Base-by-base conservation (phyloP, 2,329 filamentous ascomycete species). In the Cladophialophora exuberans region DNA sequence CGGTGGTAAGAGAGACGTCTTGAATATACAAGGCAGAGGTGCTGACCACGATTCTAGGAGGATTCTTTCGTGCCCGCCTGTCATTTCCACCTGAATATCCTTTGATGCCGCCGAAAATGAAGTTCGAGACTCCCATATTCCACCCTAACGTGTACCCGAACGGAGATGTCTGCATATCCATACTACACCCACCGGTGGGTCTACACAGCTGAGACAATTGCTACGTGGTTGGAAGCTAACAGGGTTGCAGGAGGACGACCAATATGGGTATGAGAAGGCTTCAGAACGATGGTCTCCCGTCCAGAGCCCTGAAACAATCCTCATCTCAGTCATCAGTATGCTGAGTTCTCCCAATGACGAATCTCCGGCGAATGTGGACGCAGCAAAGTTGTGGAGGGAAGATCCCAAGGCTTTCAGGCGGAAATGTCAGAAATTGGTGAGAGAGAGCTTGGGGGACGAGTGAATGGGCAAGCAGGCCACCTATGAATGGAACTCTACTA, bases 101-200 rank as follows among this genome's bases (percentile, higher is more conserved):
- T 2, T 88, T 88, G 62, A 82, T 89, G 71, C 94, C 94, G 30
- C 94, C 94, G 0, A 89, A 87, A 66, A 87, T 97, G 76, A 90
- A 86, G 63, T 97, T 97, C 74, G 83, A 90, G 66, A 80, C 80
- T 0, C 89, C 92, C 1, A 84, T 97, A 58, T 97, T 94, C 80
- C 93, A 97, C 73, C 93, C 93, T 1, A 97, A 97, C 71, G 54
- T 62, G 84, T 83, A 99, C 70, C 77, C 83, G 6, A 85, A 83
- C 68, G 94, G 94, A 66, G 84, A 87, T 62, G 89, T 99, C 54
- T 99, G 94, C 80, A 97, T 99, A 72, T 95, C 89, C 38, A 99
- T 99, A 75, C 81, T 99, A 36, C 94, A 99, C 72, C 89, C 93
- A 10, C 93, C 94, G 11, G 46, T 49, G 25, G 18, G 46, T 42